Evolutionary conservation across 352 stramenopile genomes (phyloP), one percentile per base, ranked within the genome.

Genomic region (Pythium rhizo-oryzae): DNA sequence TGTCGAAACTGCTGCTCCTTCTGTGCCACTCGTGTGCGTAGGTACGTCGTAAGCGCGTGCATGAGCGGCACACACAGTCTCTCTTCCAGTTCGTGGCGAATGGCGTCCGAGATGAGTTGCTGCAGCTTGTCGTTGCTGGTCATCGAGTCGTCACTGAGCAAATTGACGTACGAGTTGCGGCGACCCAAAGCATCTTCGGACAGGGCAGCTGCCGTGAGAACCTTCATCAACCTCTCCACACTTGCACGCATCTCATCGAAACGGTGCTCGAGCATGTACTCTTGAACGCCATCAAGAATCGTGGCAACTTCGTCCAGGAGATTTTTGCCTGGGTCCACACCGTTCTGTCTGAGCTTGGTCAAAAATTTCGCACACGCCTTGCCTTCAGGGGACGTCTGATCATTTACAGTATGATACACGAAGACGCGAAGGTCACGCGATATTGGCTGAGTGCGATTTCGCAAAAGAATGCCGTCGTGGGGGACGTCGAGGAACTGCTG

Each of bases 231-330:
- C 25, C 83, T 74, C 55, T 91, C 76, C 18, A 93, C 76, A 41
- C 90, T 82, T 7, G 72, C 59, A 25, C 79, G 72, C 84, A 95
- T 93, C 53, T 95, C 87, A 35, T 91, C 82, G 54, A 84, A 93
- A 0, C 87, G 85, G 53, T 95, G 85, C 62, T 93, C 84, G 5
- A 95, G 80, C 87, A 95, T 95, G 49, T 95, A 93, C 67, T 92
- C 84, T 68, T 95, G 87, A 11, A 95, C 82, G 41, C 77, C 84
- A 53, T 95, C 87, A 41, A 95, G 78, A 58, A 93, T 89, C 11
- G 90, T 80, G 6, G 84, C 87, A 15, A 93, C 79, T 59, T 91
- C 84, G 59, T 95, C 79, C 12, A 95, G 57, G 37, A 91, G 43
- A 59, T 87, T 88, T 59, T 83, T 84, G 21, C 76, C 72, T 12